Percentiles rank a stretch among this genome's conserved stretches.
Evolutionary conservation across 805 yeast species (phyloP).

Genomic region (Ogataea wickerhamii): DNA sequence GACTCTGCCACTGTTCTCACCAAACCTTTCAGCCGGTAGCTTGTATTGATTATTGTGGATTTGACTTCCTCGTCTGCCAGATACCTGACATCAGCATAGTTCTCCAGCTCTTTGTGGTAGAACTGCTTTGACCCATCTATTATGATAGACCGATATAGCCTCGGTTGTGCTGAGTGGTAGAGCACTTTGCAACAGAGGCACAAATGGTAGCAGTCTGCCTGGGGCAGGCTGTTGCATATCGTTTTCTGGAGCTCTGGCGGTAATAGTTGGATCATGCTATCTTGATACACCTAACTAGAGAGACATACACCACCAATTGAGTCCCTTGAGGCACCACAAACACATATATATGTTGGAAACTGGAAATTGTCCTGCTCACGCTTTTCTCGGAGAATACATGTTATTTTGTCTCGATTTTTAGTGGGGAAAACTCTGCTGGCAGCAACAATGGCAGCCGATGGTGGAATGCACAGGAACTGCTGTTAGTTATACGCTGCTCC

Average conservation of each 20-base stretch:
- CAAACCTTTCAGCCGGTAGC: conserved; percentile 24
- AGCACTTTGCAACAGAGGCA: conserved; percentile 13
- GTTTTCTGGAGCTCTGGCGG: conserved; percentile 23
- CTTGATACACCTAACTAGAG: too few species aligned
- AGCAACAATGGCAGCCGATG: too few species aligned
- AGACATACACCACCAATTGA: too few species aligned
- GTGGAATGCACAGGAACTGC: too few species aligned
- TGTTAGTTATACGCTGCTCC: too few species aligned
- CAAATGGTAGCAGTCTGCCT: conserved; percentile 27
- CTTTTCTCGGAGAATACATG: too few species aligned
- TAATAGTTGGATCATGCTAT: conserved; percentile 23
- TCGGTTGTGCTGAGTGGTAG: conserved; percentile 9
- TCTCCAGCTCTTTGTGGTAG: conserved; percentile 22
- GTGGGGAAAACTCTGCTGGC: too few species aligned
- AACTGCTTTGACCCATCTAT: conserved; percentile 22
- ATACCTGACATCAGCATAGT: conserved; percentile 13
- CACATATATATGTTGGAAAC: too few species aligned
- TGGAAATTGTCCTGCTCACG: too few species aligned
- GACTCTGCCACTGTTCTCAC: conserved; percentile 13
- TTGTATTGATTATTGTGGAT: conserved; percentile 20
- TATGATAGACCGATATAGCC: conserved; percentile 24
- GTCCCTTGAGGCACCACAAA: too few species aligned
- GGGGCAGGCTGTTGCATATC: conserved; percentile 18
- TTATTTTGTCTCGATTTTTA: too few species aligned
- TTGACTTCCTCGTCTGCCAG: conserved; percentile 11